Base-by-base conservation (phyloP, 1,284 basidiomycete genomes). In the Porphyrellus sp. region DNA sequence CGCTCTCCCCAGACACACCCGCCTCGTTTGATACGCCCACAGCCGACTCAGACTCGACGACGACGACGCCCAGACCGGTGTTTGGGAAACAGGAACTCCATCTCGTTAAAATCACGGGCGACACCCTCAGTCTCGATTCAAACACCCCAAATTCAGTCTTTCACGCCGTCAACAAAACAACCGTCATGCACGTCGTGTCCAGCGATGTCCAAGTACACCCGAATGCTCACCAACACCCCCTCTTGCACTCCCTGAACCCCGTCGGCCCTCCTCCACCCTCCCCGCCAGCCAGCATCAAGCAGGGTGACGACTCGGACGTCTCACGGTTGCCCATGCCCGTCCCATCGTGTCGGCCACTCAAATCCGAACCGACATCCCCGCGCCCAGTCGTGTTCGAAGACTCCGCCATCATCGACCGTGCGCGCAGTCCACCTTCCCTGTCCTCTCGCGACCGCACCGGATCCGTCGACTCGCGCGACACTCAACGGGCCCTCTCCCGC, bases 231-330 rank as follows among this genome's bases (percentile, higher is more conserved):
- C 6, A 31, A 13, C 41, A 9, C 6, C 18, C 40, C 35, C 59
- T 39, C 46, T 38, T 23, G 9, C 20, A 50, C 18, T 11, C 41
- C 6, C 59, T 62, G 52, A 62, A 65, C 53, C 62, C 69, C 51
- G 58, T 76, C 21, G 83, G 82, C 16, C 82, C 83, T 5, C 81
- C 82, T 0, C 84, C 83, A 2, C 84, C 85, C 5, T 85, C 82
- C 0, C 83, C 83, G 0, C 85, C 83, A 4, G 82, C 81, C 12
- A 84, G 82, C 63, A 72, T 79, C 27, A 79, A 80, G 52, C 69
- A 70, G 1, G 30, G 25, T 42, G 63, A 68, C 40, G 64, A 68
- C 8, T 0, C 20, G 0, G 54, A 62, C 27, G 46, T 40, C 23
- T n/a, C 52, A 20, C 51, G 43, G 28, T 48, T 42, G 52, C 44